These are phyloP conservation scores for Meyerozyma athensensis DNA, from an alignment of 1,139 yeast genomes.

Conservation along the genomic window DNA sequence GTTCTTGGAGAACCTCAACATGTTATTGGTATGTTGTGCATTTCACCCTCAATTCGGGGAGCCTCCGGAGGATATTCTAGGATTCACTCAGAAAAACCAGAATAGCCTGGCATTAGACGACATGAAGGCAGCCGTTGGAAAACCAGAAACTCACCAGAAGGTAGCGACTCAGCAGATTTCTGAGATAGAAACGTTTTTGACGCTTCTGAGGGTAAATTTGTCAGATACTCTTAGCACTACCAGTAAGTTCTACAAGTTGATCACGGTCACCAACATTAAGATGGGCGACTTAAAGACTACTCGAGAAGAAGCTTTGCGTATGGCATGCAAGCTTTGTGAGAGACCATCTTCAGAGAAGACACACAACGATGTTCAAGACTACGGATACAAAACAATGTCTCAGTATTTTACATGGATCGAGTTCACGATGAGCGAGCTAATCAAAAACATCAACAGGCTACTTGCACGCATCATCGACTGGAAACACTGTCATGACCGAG, in stretches of 20 bases:
- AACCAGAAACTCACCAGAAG: slow-evolving; percentile 21
- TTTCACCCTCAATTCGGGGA: slow-evolving; percentile 20
- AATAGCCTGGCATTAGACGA: slow-evolving; percentile 29
- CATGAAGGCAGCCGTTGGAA: slow-evolving; percentile 21
- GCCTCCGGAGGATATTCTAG: slow-evolving; percentile 41
- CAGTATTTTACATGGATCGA: slow-evolving; percentile 28
- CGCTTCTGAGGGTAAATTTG: slow-evolving; percentile 49
- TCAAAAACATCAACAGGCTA: slow-evolving; percentile 33
- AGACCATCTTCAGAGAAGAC: neutral
- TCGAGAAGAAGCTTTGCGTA: neutral
- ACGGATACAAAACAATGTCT: slow-evolving; percentile 9
- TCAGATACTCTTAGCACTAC: slow-evolving; percentile 4
- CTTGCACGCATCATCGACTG: slow-evolving; percentile 42
- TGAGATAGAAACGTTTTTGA: slow-evolving; percentile 55
- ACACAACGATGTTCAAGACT: neutral
- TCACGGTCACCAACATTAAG: slow-evolving; percentile 42
- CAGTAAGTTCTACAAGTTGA: slow-evolving; percentile 37
- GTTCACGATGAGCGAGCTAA: slow-evolving; percentile 30
- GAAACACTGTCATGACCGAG: slow-evolving; percentile 40
- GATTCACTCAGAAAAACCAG: slow-evolving; percentile 12
- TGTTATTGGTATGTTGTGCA: slow-evolving; percentile 38
- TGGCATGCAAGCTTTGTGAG: too few relatives aligned
- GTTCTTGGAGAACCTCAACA: slow-evolving; percentile 44
- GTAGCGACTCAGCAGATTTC: slow-evolving; percentile 25
- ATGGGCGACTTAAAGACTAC: slow-evolving; percentile 30